Base-by-base conservation (phyloP, 1,284 basidiomycete genomes). In the Sporisorium scitamineum region DNA sequence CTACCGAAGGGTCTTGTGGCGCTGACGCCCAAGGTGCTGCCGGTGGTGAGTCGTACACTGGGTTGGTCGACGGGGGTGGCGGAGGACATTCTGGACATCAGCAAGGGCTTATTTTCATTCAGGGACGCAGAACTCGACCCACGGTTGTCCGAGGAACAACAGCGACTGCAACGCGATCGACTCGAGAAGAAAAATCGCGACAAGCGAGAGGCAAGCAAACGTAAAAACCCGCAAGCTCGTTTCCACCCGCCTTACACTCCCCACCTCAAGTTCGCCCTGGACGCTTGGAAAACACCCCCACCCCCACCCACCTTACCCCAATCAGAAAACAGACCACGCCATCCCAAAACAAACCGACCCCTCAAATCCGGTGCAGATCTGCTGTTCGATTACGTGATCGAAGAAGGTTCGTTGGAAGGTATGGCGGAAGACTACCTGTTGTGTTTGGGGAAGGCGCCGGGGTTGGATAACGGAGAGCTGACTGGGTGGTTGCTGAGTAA, bases 261-360 rank as follows among this genome's bases (percentile, higher is more conserved):
- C 11, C 65, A 68, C 24, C 54, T 61, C 37, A 61, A 68, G 24
- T 22, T 34, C 18, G 65, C 48, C 20, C 22, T 68, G 20, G 53
- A 68, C 37, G 65, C 65, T 7, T 68, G 65, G 65, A 68, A 68
- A 20, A n/a, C n/a, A n/a, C n/a, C n/a, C n/a, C n/a, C n/a, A n/a
- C n/a, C n/a, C n/a, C n/a, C n/a, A n/a, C n/a, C n/a, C n/a, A n/a
- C n/a, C n/a, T n/a, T n/a, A n/a, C n/a, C n/a, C n/a, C n/a, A 18
- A 7, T 14, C 16, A 3, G 47, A 56, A 8, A 22, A 24, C 3
- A 29, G 10, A 20, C 65, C 65, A 3, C 42, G 39, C 10, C 65
- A 68, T 56, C 65, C 65, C 5, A 61, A 61, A 18, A 68, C 65
- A 16, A 31, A 22, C 13, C 65, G 65, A 7, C 39, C 39, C 3